These are phyloP conservation scores for Trichosporon inkin DNA, from an alignment of 1,284 basidiomycete species.

Conservation along the genomic window DNA sequence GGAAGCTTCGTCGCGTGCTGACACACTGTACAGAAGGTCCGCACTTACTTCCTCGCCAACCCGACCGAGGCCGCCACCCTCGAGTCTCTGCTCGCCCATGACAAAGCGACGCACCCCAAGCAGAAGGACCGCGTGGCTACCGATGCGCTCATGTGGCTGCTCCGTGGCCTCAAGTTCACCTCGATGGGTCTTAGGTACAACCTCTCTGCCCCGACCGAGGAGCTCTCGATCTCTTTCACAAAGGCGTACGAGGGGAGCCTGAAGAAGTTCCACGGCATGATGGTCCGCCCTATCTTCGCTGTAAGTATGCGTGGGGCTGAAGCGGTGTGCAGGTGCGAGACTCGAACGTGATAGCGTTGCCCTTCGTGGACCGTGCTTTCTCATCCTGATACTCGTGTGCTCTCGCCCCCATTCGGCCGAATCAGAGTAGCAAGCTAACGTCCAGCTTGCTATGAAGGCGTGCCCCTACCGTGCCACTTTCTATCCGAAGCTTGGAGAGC, in stretches of 20 bases:
- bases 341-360: no score
- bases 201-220: constrained; percentile 64
- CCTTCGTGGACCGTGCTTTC: neutral
- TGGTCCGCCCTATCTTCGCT: constrained; percentile 77
- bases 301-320: constrained; percentile 55
- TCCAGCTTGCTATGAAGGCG: constrained; percentile 89
- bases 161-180: constrained; percentile 87
- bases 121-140: constrained; percentile 59
- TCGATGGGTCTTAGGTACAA: constrained; percentile 73
- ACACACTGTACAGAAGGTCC: constrained; percentile 77
- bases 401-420: no score
- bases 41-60: constrained; percentile 66
- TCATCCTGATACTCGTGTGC: no score
- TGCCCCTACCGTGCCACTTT: constrained; percentile 89
- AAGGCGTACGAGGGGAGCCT: constrained; percentile 78
- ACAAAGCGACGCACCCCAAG: constrained; percentile 57
- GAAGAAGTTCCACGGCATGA: constrained; percentile 81
- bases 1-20: no score
- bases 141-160: constrained; percentile 87
- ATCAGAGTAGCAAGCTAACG: neutral
- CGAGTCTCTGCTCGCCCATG: constrained; percentile 77
- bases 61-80: constrained; percentile 70
- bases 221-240: constrained; percentile 72
- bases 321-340: neutral
- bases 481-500: constrained; percentile 77